Evolutionary conservation across 352 stramenopile genomes (phyloP), one percentile per base, ranked within the genome.

Genomic region (Phytophthora quininea): DNA sequence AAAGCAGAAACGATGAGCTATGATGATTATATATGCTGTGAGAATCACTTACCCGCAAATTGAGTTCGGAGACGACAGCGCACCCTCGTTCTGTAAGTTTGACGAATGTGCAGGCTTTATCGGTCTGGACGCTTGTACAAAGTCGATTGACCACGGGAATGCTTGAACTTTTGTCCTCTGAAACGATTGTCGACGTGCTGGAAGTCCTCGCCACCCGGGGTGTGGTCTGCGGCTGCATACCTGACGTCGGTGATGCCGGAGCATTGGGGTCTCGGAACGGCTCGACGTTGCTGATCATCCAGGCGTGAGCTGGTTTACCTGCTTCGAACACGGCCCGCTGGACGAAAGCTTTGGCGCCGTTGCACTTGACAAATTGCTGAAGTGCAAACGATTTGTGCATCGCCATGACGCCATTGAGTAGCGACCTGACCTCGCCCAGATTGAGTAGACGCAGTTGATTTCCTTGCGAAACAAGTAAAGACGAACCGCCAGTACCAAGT

Each of bases 211-310:
- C 58, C 55, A 73, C 45, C 12, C 67, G 58, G 48, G 62, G 59
- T 33, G 53, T 62, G 24, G 19, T 58, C 43, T 67, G 67, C 11
- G 52, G 38, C 30, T 54, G 48, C 27, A 58, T 40, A 15, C 51
- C 52, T 58, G 32, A 54, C 49, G 37, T 66, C 48, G 37, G 42
- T 40, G 62, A 66, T 19, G 30, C 49, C 31, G 43, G 1, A 31
- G 60, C 51, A 6, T 53, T 71, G 0, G 78, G 56, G 9, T 79
- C 74, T 52, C 79, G 71, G 32, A 91, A 81, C 8, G 82, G 52
- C 12, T 73, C 65, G 11, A 74, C 79, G 59, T 93, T 95, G 66
- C 76, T 93, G 64, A 95, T 87, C 80, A 93, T 92, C 87, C 87
- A 95, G 9, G 81, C 87, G 31, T 79, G 82, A 6, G 76, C 29